Percentiles rank a stretch among this genome's conserved stretches.
Evolutionary conservation across 306 rosid genomes (phyloP).

Genomic region (Cicer yamashitae): DNA sequence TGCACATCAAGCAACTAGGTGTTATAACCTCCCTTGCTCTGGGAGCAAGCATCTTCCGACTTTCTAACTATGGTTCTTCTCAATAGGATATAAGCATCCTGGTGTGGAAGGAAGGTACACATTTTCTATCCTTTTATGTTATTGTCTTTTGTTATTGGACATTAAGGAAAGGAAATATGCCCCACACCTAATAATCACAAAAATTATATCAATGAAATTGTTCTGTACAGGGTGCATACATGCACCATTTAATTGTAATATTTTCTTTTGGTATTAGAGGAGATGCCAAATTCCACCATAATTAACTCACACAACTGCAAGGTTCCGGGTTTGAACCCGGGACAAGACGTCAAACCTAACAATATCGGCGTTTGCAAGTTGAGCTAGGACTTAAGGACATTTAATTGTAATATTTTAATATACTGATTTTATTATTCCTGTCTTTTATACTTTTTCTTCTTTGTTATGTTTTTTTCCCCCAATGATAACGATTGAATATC

Average conservation of each 20-base stretch:
- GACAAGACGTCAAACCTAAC: too few species aligned
- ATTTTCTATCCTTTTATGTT: too few species aligned
- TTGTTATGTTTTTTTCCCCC: background rate
- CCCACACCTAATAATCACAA: too few species aligned
- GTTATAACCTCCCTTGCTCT: constrained; percentile 65
- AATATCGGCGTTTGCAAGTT: too few species aligned
- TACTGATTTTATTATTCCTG: constrained; percentile 4
- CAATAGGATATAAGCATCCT: constrained; percentile 55
- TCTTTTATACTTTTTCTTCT: background rate
- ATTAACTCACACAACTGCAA: too few species aligned
- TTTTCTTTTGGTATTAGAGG: background rate
- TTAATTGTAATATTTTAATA: background rate
- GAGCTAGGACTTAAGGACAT: background rate
- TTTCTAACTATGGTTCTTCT: constrained; percentile 54
- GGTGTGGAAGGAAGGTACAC: background rate
- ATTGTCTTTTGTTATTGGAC: too few species aligned
- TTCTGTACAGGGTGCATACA: background rate
- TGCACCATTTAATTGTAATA: background rate
- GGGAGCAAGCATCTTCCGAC: constrained; percentile 57
- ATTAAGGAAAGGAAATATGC: too few species aligned
- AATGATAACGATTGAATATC: background rate
- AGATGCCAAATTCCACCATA: too few species aligned
- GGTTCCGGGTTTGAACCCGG: too few species aligned
- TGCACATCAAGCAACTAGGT: constrained; percentile 64
- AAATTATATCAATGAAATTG: background rate